These are phyloP conservation scores for Cladophialophora yegresii DNA, from an alignment of 2,329 filamentous ascomycete species.

Conservation along the genomic window DNA sequence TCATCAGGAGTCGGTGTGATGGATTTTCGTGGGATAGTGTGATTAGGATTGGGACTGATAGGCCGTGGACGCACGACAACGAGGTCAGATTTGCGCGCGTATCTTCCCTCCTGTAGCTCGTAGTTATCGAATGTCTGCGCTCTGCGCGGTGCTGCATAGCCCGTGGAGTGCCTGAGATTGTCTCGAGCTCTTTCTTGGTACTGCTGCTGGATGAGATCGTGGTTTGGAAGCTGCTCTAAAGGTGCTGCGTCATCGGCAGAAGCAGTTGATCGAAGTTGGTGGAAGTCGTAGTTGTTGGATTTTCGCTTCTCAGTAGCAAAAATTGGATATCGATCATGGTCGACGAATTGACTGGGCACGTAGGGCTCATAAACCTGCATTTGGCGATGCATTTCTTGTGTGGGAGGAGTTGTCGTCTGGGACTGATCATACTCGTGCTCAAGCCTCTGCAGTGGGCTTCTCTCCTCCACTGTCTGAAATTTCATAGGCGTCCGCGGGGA, in stretches of 20 bases:
- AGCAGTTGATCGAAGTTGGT: constrained; percentile 11
- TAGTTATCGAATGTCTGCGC: constrained; percentile 29
- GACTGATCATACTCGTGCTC: constrained; percentile 33
- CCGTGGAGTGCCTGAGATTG: constrained; percentile 19
- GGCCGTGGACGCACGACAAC: constrained; percentile 46
- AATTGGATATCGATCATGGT: constrained; percentile 17
- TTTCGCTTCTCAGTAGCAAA: constrained; percentile 9
- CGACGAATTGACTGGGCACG: not conserved
- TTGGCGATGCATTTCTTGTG: constrained; percentile 14
- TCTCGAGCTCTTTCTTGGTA: constrained; percentile 17
- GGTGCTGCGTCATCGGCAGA: constrained; percentile 6
- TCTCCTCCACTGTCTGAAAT: constrained; percentile 30
- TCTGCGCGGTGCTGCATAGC: constrained; percentile 23
- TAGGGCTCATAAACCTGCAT: constrained; percentile 8
- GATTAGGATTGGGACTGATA: constrained; percentile 46
- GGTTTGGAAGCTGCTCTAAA: constrained; percentile 7
- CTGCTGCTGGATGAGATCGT: not conserved
- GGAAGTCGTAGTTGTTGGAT: constrained; percentile 14
- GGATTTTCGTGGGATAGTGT: constrained; percentile 55
- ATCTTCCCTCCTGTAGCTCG: constrained; percentile 28
- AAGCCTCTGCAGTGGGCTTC: constrained; percentile 36
- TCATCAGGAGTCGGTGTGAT: constrained; percentile 55
- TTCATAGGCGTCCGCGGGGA: constrained; percentile 24
- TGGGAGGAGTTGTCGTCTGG: constrained; percentile 28
- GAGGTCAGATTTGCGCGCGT: constrained; percentile 37